These are phyloP conservation scores for Lasiosphaeris hirsuta DNA, from an alignment of 495 filamentous ascomycete genomes.

Conservation along the genomic window DNA sequence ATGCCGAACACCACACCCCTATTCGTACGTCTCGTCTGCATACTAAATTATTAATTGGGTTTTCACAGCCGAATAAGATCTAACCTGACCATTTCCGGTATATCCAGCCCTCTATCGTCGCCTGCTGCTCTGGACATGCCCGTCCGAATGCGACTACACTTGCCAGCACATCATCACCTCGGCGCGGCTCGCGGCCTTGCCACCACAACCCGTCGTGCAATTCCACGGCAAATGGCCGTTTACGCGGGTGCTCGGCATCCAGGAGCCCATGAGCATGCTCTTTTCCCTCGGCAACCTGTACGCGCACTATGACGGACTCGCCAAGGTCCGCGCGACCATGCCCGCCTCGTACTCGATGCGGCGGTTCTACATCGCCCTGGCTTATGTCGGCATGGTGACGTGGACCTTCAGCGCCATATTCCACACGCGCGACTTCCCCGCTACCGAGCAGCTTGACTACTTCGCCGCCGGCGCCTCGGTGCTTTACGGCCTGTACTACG, in stretches of 20 bases:
- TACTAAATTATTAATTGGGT: background rate
- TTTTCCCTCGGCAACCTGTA: conserved; percentile 88
- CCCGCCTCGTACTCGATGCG: conserved; percentile 71
- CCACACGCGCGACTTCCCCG: conserved; percentile 78
- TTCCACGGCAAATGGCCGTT: conserved; percentile 99
- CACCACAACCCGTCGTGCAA: conserved; percentile 65
- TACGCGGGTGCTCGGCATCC: conserved; percentile 80
- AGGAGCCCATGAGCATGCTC: conserved; percentile 89
- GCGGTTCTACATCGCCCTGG: conserved; percentile 74
- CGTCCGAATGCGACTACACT: conserved; percentile 93
- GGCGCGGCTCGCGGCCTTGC: conserved; percentile 58
- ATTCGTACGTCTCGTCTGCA: conserved; percentile 49
- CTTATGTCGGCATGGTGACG: conserved; percentile 74
- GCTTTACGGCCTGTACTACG: conserved; percentile 84
- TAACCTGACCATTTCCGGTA: background rate
- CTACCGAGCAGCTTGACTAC: conserved; percentile 94
- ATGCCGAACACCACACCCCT: conserved; percentile 33
- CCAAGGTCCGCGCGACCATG: conserved; percentile 63
- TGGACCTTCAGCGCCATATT: conserved; percentile 91
- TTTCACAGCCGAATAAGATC: background rate
- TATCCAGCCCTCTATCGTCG: conserved; percentile 60
- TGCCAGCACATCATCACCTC: conserved; percentile 94
- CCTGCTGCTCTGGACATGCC: conserved; percentile 76
- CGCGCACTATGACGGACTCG: conserved; percentile 79
- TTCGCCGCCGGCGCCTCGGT: conserved; percentile 90